These are phyloP conservation scores for Gaeumannomyces tritici DNA, from an alignment of 2,329 filamentous ascomycete genomes.

Conservation along the genomic window DNA sequence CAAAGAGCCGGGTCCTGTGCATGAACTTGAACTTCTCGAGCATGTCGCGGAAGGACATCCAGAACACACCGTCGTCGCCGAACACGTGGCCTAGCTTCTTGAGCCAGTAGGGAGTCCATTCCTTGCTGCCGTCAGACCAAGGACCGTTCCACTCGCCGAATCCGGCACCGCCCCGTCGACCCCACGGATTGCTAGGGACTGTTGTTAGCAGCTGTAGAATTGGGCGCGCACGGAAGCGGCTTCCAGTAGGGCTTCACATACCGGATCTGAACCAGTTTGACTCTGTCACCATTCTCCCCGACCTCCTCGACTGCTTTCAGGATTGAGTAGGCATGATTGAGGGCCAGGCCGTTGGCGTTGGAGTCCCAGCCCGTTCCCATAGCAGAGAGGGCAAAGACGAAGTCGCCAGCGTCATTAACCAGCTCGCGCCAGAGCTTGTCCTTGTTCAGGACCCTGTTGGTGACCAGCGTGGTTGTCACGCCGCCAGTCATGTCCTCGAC, in stretches of 20 bases:
- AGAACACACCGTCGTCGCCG: conserved; percentile 53
- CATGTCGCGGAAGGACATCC: conserved; percentile 35
- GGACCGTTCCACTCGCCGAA: conserved; percentile 58
- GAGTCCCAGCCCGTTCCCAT: conserved; percentile 17
- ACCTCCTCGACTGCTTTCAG: conserved; percentile 34
- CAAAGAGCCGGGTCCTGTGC: conserved; percentile 35
- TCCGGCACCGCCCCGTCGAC: conserved; percentile 34
- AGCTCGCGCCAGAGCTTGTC: conserved; percentile 64
- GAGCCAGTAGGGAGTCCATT: conserved; percentile 70
- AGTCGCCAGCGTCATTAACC: conserved; percentile 56
- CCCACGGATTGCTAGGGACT: conserved; percentile 58
- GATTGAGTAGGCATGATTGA: conserved; percentile 41
- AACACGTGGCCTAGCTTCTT: conserved; percentile 54
- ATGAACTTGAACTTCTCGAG: conserved; percentile 33
- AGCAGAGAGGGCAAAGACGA: conserved; percentile 42
- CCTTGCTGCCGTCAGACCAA: conserved; percentile 64
- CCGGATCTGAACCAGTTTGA: conserved; percentile 34
- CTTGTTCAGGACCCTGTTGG: conserved; percentile 52
- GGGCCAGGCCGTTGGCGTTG: conserved; percentile 28
- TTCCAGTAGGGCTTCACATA: conserved; percentile 14
- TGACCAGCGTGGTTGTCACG: conserved; percentile 44
- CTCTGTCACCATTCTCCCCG: conserved; percentile 26
- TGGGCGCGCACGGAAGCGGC: conserved; percentile 1
- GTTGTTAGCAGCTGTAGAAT: conserved; percentile 2
- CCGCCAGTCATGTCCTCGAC: conserved; percentile 44